phyloP scores from a whole-genome alignment of 2,329 filamentous ascomycete species.

The Cladosporium colombiae region DNA sequence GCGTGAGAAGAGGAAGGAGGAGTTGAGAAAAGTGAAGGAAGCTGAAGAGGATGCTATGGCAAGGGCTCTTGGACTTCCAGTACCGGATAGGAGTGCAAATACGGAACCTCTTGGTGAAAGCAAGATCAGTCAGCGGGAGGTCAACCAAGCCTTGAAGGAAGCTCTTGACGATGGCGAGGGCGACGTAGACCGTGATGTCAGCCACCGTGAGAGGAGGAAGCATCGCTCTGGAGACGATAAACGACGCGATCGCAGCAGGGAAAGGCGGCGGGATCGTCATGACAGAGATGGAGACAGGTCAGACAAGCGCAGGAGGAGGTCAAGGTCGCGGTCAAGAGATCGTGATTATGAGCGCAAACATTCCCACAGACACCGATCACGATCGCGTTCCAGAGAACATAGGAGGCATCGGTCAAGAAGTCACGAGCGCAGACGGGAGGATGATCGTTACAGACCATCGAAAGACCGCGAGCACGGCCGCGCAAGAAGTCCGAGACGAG shows the following conservation, averaged over 20 bases:
- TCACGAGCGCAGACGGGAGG: conserved; percentile 11
- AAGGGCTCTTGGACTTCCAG: conserved; percentile 75
- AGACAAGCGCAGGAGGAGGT: conserved; percentile 28
- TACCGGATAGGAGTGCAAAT: conserved; percentile 65
- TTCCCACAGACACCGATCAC: conserved; percentile 29
- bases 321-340: conserved; percentile 33
- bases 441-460: conserved; percentile 7
- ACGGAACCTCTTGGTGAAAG: conserved; percentile 59
- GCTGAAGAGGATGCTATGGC: conserved; percentile 91
- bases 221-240: conserved; percentile 18
- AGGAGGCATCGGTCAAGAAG: conserved; percentile 21
- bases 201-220: conserved; percentile 27
- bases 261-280: conserved; percentile 26
- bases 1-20: conserved; percentile 69
- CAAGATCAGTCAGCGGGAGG: conserved; percentile 53
- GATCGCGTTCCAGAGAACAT: conserved; percentile 26
- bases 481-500: conserved; percentile 20
- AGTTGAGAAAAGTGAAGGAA: conserved; percentile 81
- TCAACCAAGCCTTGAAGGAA: conserved; percentile 57
- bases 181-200: conserved; percentile 27
- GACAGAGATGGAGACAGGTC: conserved; percentile 24
- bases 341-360: conserved; percentile 25
- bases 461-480: conserved; percentile 19
- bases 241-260: conserved; percentile 30
- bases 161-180: conserved; percentile 44